Conservation (phyloP, 345 rosid genomes). For the Eutrema japonicum region DNA sequence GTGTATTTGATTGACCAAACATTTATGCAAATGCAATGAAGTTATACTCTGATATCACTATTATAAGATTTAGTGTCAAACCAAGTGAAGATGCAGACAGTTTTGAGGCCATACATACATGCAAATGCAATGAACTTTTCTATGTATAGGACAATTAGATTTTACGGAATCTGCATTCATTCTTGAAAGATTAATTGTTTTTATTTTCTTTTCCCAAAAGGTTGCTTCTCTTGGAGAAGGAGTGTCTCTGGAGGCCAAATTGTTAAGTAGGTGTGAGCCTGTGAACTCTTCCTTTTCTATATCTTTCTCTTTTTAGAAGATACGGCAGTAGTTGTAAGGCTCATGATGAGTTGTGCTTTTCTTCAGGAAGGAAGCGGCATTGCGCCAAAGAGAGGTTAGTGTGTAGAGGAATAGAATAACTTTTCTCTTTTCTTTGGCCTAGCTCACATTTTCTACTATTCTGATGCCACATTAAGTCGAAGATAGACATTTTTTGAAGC, state of each 20-base stretch:
- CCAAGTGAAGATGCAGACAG: not conserved
- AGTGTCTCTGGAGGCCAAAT: constrained; percentile 90
- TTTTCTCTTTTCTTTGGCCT: not conserved
- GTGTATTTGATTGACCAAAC: constrained; percentile 17
- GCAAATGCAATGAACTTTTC: not conserved
- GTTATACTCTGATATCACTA: not conserved
- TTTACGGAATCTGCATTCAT: not conserved
- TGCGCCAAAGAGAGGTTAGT: constrained; percentile 85
- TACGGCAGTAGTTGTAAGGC: constrained; percentile 13
- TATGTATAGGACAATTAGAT: not conserved
- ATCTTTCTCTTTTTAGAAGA: constrained; percentile 23
- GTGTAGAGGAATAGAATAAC: not conserved
- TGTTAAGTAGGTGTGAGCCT: constrained; percentile 69
- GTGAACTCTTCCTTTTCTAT: constrained; percentile 17
- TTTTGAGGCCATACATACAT: constrained; percentile 3
- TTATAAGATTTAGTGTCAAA: not conserved
- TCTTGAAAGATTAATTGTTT: not conserved
- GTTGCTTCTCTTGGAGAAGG: constrained; percentile 98
- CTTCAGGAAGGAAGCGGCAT: constrained; percentile 83
- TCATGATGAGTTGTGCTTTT: constrained; percentile 16
- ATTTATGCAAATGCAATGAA: constrained; percentile 2
- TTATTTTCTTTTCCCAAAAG: constrained; percentile 43
- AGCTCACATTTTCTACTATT: constrained; percentile 11
- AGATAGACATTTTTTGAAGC: constrained; percentile 10
- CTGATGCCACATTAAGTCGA: constrained; percentile 14